Conservation (phyloP, 768 basidiomycete species). For the Sporobolomyces pararoseus region DNA sequence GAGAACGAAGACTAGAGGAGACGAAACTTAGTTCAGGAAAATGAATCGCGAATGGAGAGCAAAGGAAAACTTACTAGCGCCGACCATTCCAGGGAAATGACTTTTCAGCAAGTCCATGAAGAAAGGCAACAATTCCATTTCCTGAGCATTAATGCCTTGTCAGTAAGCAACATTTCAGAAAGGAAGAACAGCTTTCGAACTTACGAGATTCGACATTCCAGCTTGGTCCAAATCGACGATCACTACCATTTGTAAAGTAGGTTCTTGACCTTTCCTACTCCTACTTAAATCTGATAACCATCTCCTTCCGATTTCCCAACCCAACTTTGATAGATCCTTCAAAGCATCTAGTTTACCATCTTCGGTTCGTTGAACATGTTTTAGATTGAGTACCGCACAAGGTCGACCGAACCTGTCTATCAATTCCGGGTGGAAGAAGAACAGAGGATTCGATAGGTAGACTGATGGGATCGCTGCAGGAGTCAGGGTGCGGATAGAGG, state of each 20-base stretch:
- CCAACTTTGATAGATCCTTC: constrained; percentile 40
- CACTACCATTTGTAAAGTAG: constrained; percentile 42
- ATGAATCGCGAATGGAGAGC: background rate
- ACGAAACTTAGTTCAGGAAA: background rate
- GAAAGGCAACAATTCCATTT: constrained; percentile 45
- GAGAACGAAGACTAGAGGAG: constrained; percentile 34
- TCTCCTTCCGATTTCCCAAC: constrained; percentile 41
- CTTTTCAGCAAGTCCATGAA: constrained; percentile 43
- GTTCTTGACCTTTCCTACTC: constrained; percentile 3
- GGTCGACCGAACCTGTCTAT: constrained; percentile 42
- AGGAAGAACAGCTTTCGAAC: background rate
- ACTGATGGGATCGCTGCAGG: constrained; percentile 21
- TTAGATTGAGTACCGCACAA: constrained; percentile 40
- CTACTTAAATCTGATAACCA: constrained; percentile 38
- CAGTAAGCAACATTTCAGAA: background rate
- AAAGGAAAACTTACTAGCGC: constrained; percentile 19
- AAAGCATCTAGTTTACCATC: constrained; percentile 41
- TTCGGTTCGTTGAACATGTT: constrained; percentile 35
- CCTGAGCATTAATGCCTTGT: constrained; percentile 1
- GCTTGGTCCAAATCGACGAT: constrained; percentile 43
- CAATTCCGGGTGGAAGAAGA: constrained; percentile 44
- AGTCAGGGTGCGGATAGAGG: constrained; percentile 24
- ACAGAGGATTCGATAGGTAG: constrained; percentile 37
- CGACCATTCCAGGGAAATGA: constrained; percentile 44
- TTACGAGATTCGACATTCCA: constrained; percentile 39